These are phyloP conservation scores for Phytophthora tentaculata DNA, from an alignment of 352 stramenopile species.

Conservation along the genomic window DNA sequence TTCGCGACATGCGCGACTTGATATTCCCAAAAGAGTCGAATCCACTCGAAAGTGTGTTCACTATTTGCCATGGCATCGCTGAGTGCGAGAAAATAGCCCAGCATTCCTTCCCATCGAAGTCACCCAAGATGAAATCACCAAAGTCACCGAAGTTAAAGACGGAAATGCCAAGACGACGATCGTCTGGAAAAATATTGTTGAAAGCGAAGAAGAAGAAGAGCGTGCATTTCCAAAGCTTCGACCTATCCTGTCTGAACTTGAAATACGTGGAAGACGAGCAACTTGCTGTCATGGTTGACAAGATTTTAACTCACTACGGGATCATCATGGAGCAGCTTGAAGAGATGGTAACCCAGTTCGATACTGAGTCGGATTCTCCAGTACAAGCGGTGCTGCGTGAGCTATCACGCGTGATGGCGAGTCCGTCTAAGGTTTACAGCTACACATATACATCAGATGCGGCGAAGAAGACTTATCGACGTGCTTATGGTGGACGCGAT, in stretches of 20 bases:
- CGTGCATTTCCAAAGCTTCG: conserved; percentile 72
- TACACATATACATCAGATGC: background rate
- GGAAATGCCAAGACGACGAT: conserved; percentile 12
- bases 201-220: conserved; percentile 44
- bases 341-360: conserved; percentile 19
- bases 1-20: conserved; percentile 25
- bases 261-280: conserved; percentile 58
- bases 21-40: conserved; percentile 17
- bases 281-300: conserved; percentile 51
- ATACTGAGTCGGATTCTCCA: conserved; percentile 3
- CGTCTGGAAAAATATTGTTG: conserved; percentile 15
- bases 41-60: conserved; percentile 34
- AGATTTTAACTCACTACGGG: conserved; percentile 49
- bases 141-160: conserved; percentile 18
- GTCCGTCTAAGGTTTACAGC: conserved; percentile 15
- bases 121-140: conserved; percentile 16
- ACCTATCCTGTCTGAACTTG: conserved; percentile 67
- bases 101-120: conserved; percentile 28
- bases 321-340: conserved; percentile 47
- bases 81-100: conserved; percentile 50
- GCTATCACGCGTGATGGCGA: conserved; percentile 33
- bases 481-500: conserved; percentile 41
- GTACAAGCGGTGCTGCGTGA: conserved; percentile 21
- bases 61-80: conserved; percentile 43
- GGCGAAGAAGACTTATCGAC: conserved; percentile 31